These are phyloP conservation scores for Moniliophthora roreri DNA, from an alignment of 1,284 basidiomycete genomes.

Conservation along the genomic window DNA sequence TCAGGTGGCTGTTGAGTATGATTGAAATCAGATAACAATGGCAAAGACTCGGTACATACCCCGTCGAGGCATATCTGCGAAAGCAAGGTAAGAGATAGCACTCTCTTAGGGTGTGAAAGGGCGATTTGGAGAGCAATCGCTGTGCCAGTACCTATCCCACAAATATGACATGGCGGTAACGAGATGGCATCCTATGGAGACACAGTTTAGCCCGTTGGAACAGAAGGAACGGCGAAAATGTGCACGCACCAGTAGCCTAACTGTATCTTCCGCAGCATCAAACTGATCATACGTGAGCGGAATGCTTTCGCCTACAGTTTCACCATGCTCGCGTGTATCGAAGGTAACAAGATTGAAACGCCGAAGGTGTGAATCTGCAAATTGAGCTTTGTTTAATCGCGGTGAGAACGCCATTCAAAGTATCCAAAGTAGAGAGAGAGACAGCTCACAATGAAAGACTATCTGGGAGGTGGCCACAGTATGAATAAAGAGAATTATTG, in stretches of 20 bases:
- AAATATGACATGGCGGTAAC: conserved; percentile 15
- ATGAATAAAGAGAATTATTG: conserved; percentile 17
- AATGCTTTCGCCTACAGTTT: conserved; percentile 9
- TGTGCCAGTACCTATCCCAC: conserved; percentile 14
- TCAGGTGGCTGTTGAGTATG: conserved; percentile 4
- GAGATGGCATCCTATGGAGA: conserved; percentile 10
- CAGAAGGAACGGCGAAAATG: background rate
- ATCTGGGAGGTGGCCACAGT: conserved; percentile 11
- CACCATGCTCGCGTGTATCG: conserved; percentile 15
- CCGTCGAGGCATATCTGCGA: conserved; percentile 14
- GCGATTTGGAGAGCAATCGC: conserved; percentile 13
- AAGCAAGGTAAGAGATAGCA: conserved; percentile 13
- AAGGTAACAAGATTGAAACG: conserved; percentile 17
- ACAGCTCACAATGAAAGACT: conserved; percentile 11
- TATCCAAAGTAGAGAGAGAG: background rate
- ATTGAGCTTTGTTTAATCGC: conserved; percentile 11
- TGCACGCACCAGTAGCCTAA: conserved; percentile 12
- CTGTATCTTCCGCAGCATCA: conserved; percentile 15
- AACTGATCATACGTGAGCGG: conserved; percentile 8
- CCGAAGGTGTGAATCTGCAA: conserved; percentile 12
- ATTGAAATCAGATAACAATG: background rate
- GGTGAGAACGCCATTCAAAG: background rate
- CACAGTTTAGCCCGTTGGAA: background rate
- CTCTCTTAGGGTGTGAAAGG: conserved; percentile 10
- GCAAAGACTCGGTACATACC: conserved; percentile 1